phyloP scores from a whole-genome alignment of 2,329 filamentous ascomycete genomes.

The Verticillium alfalfae region DNA sequence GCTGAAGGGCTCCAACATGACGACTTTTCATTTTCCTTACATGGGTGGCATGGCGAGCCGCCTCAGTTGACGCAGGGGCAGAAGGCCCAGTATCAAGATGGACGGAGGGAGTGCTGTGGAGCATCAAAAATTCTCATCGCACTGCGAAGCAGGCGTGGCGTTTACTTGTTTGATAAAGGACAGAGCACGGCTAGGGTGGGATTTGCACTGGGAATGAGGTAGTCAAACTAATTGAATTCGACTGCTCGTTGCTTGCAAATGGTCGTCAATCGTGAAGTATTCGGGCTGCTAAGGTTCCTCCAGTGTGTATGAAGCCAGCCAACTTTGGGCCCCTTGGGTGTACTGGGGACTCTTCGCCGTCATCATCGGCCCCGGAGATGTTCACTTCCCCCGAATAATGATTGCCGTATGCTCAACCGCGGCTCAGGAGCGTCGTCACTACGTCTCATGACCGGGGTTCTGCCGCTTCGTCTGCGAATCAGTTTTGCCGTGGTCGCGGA shows the following conservation, averaged over 20 bases:
- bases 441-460: too few species aligned
- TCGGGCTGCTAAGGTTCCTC: too few species aligned
- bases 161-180: neutral
- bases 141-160: neutral
- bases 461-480: too few species aligned
- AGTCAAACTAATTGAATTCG: neutral
- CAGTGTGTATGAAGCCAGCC: too few species aligned
- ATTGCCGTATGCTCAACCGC: too few species aligned
- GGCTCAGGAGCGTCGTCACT: too few species aligned
- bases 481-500: too few species aligned
- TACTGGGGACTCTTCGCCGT: too few species aligned
- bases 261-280: conserved; percentile 15
- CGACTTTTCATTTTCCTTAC: neutral
- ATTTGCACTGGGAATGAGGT: neutral
- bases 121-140: neutral
- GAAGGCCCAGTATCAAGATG: neutral
- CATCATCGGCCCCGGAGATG: too few species aligned
- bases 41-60: neutral
- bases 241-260: neutral
- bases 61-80: neutral
- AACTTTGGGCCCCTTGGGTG: too few species aligned
- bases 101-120: neutral
- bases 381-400: too few species aligned
- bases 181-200: neutral
- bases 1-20: neutral